Conservation (phyloP, 2,329 filamentous ascomycete genomes). For the Ampelomyces quisqualis region DNA sequence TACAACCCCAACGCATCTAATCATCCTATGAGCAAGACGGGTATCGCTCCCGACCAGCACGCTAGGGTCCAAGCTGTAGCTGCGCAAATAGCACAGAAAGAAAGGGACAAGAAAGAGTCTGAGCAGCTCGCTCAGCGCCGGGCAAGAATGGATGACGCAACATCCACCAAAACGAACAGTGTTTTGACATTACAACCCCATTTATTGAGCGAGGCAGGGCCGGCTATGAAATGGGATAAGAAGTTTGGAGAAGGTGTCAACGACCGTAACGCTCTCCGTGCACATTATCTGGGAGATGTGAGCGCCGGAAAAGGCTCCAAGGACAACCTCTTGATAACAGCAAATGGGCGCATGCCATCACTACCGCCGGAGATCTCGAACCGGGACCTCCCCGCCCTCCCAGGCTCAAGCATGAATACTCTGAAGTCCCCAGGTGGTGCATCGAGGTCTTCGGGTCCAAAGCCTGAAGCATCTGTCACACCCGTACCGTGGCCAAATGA, state of each 20-base stretch:
- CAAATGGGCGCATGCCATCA: constrained; percentile 35
- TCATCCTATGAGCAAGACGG: constrained; percentile 70
- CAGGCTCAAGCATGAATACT: constrained; percentile 30
- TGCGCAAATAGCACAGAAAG: constrained; percentile 72
- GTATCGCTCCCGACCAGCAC: constrained; percentile 86
- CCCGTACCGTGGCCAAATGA: constrained; percentile 34
- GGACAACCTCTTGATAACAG: constrained; percentile 44
- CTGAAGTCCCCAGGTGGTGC: constrained; percentile 22
- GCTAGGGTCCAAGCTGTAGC: constrained; percentile 91
- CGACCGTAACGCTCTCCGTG: constrained; percentile 80
- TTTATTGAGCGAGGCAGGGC: constrained; percentile 82
- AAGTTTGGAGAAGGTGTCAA: constrained; percentile 91
- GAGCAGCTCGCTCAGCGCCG: constrained; percentile 56
- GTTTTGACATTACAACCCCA: constrained; percentile 83
- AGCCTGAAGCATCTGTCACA: constrained; percentile 36
- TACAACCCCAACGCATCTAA: constrained; percentile 54
- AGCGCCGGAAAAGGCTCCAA: constrained; percentile 68
- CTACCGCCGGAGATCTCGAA: constrained; percentile 33
- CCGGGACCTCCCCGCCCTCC: constrained; percentile 47
- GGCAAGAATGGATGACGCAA: constrained; percentile 56
- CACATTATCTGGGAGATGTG: constrained; percentile 77
- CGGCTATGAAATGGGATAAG: constrained; percentile 95
- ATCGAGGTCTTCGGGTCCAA: constrained; percentile 33
- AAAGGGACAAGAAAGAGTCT: constrained; percentile 59
- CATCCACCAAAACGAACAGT: constrained; percentile 76